These are phyloP conservation scores for Mycena albidolilacea DNA, from an alignment of 768 basidiomycete species.

Conservation along the genomic window DNA sequence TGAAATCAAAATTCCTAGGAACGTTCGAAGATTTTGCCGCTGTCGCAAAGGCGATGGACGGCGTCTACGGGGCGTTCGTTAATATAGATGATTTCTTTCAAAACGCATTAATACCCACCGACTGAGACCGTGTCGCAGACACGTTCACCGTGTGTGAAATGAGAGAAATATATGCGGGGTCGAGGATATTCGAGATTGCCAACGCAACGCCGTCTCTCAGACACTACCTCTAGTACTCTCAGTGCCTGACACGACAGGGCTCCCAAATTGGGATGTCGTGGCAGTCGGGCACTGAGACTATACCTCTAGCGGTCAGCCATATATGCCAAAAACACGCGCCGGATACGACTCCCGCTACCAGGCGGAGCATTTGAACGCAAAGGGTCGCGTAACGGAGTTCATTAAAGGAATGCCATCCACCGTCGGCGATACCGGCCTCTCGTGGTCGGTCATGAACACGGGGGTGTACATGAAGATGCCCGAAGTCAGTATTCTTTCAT, in stretches of 20 bases:
- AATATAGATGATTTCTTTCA: constrained; percentile 47
- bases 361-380: constrained; percentile 57
- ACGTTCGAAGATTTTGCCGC: constrained; percentile 50
- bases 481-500: constrained; percentile 45
- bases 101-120: background rate
- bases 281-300: too few species aligned
- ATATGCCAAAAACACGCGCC: constrained; percentile 52
- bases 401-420: constrained; percentile 53
- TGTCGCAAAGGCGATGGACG: constrained; percentile 51
- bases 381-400: constrained; percentile 58
- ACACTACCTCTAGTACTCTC: constrained; percentile 54
- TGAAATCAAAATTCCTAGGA: background rate
- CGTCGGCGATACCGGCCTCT: constrained; percentile 47
- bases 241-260: too few species aligned
- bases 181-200: constrained; percentile 59
- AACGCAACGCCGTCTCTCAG: constrained; percentile 49
- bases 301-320: constrained; percentile 54
- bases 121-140: background rate
- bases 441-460: constrained; percentile 56
- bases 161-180: constrained; percentile 55
- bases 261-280: too few species aligned
- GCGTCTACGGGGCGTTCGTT: constrained; percentile 57
- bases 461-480: constrained; percentile 61
- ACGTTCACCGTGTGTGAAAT: constrained; percentile 59
- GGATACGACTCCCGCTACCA: constrained; percentile 50